These are phyloP conservation scores for Endogone sp. DNA, from an alignment of 192 early-diverging fungal species.

Conservation along the genomic window DNA sequence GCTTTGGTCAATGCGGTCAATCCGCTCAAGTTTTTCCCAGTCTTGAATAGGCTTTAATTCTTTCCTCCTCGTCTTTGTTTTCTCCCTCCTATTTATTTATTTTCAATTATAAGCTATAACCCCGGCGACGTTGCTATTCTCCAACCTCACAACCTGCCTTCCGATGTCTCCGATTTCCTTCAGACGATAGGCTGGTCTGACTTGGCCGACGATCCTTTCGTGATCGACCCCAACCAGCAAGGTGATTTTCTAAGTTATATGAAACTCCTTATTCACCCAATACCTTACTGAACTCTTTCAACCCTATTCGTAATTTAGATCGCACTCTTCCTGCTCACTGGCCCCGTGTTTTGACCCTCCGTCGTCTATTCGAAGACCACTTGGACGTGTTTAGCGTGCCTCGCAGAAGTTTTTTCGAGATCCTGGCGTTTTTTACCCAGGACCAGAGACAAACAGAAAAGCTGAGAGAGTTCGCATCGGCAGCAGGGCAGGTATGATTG, in stretches of 20 bases:
- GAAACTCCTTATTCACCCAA: no score
- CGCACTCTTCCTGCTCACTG: slow-evolving; percentile 47
- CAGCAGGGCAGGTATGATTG: slow-evolving; percentile 65
- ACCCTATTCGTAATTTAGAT: slow-evolving; percentile 24
- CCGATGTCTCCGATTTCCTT: slow-evolving; percentile 70
- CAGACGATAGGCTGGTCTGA: slow-evolving; percentile 65
- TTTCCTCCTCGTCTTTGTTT: neutral
- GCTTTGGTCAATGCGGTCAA: neutral
- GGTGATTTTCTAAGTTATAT: slow-evolving; percentile 21
- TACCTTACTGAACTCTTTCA: neutral
- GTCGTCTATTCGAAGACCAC: slow-evolving; percentile 67
- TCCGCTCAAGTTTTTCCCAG: no score
- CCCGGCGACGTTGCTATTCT: slow-evolving; percentile 84
- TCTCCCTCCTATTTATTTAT: neutral
- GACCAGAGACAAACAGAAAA: slow-evolving; percentile 69
- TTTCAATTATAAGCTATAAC: slow-evolving; percentile 39
- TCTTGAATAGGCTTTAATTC: neutral
- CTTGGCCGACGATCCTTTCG: slow-evolving; percentile 58
- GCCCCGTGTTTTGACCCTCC: slow-evolving; percentile 57
- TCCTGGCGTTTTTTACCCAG: slow-evolving; percentile 74
- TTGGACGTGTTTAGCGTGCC: slow-evolving; percentile 88
- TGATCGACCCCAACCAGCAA: slow-evolving; percentile 42
- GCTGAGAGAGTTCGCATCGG: slow-evolving; percentile 72
- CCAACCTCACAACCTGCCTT: slow-evolving; percentile 62
- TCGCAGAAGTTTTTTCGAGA: slow-evolving; percentile 86